Evolutionary conservation across 805 yeast species (phyloP).

Genomic region (Cyberlindnera nakhonratchasimensis): DNA sequence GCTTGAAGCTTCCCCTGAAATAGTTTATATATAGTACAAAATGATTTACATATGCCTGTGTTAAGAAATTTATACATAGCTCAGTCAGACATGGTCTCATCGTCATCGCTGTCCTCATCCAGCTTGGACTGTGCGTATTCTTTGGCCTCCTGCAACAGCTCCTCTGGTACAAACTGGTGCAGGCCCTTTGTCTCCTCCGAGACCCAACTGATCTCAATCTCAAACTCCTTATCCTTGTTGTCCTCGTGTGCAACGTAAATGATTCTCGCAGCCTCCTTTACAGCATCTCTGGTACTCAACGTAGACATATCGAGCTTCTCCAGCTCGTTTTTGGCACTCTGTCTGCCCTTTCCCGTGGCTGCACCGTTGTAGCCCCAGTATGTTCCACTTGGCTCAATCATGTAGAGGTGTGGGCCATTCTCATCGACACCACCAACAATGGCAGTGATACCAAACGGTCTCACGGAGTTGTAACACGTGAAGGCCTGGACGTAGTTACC

Average conservation of each 20-base stretch:
- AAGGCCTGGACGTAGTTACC: slow-evolving; percentile 93
- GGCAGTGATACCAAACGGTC: slow-evolving; percentile 94
- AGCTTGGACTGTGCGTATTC: slow-evolving; percentile 79
- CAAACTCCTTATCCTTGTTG: slow-evolving; percentile 95
- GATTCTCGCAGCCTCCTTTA: slow-evolving; percentile 90
- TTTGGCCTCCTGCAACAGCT: slow-evolving; percentile 76
- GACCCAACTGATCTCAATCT: slow-evolving; percentile 90
- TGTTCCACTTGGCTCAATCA: slow-evolving; percentile 96
- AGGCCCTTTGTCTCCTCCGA: slow-evolving; percentile 75
- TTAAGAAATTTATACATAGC: background rate
- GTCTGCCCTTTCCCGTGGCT: slow-evolving; percentile 98
- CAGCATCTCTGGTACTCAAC: slow-evolving; percentile 74
- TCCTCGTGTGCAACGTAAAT: slow-evolving; percentile 95
- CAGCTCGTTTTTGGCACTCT: slow-evolving; percentile 93
- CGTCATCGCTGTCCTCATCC: slow-evolving; percentile 69
- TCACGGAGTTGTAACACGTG: slow-evolving; percentile 92
- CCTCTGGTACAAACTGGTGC: slow-evolving; percentile 80
- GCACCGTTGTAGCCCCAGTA: slow-evolving; percentile 98
- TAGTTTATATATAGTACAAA: background rate
- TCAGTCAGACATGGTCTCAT: slow-evolving; percentile 38
- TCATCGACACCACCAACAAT: slow-evolving; percentile 93
- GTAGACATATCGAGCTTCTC: slow-evolving; percentile 77
- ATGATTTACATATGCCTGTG: too few relatives aligned
- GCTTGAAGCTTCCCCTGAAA: background rate
- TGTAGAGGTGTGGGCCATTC: slow-evolving; percentile 87